Base-by-base conservation (phyloP, 1,284 basidiomycete genomes). In the Rhodotorula sp. region DNA sequence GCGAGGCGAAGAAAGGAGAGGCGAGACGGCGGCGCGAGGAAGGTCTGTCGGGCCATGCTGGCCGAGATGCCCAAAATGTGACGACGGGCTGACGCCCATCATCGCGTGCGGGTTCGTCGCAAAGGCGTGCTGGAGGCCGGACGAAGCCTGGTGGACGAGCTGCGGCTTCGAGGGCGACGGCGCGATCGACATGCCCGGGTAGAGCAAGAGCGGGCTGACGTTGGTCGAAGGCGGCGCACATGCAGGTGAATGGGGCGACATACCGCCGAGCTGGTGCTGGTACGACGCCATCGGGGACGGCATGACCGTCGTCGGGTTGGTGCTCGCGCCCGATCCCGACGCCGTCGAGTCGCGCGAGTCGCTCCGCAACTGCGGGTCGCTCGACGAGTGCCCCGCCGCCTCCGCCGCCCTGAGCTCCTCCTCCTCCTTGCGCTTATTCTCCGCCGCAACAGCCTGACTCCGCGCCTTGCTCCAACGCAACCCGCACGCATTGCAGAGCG, bases 401-500 rank as follows among this genome's bases (percentile, higher is more conserved):
- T n/a, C 27, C 19, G 8, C n/a, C 11, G 39, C 52, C 52, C 32
- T 54, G 44, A 19, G 44, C 44, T 54, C 52, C n/a, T 32, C 58
- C 5, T 56, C 62, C 9, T 54, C 56, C 34, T 63, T 64, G 39
- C 63, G 63, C 62, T 68, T 64, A 24, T 27, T 54, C 20, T 64
- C 67, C 24, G 62, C 62, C 2, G 39, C 58, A 22, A 39, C 57
- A 13, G 67, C 67, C 48, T 68, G 67, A 20, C 62, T 60, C 15
- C 57, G 53, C 4, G 67, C 62, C 53, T 68, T 68, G 52, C 58
- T 61, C 67, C 67, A 69, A 13, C 67, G 62, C 6, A 70, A 29
- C 8, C 68, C 76, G 59, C 75, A 77, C 11, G 76, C 76, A 57
- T 77, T 77, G 67, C 76, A 77, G n/a, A 77, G 72, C 6, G 74